A percentile compares a stretch with the other conserved stretches of the same genome.
These are phyloP conservation scores for Incumbomyces lentus DNA, from an alignment of 2,329 filamentous ascomycete genomes.

Conservation along the genomic window DNA sequence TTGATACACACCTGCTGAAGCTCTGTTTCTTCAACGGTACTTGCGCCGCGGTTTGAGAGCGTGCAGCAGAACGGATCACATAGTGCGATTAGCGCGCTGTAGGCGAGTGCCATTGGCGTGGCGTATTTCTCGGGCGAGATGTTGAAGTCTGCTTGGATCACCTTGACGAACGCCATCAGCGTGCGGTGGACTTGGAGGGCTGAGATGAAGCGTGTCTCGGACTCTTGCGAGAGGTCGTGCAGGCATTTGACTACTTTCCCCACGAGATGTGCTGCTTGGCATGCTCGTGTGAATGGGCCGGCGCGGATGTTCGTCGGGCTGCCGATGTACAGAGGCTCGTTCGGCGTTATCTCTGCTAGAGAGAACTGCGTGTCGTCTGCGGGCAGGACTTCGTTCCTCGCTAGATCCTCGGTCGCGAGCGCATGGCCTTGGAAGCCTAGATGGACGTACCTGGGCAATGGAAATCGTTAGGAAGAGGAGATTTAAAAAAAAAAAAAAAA, in stretches of 20 bases:
- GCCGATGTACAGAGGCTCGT: conserved; percentile 21
- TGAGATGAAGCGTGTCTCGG: conserved; percentile 24
- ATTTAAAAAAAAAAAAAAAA: too few relatives aligned
- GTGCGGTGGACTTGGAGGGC: conserved; percentile 27
- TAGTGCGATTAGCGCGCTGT: conserved; percentile 24
- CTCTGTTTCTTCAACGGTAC: conserved; percentile 25
- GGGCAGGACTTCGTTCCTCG: conserved; percentile 18
- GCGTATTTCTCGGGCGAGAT: conserved; percentile 18
- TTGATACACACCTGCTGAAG: conserved; percentile 27
- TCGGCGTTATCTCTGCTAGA: conserved; percentile 16
- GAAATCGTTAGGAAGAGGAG: too few relatives aligned
- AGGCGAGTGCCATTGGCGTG: conserved; percentile 26
- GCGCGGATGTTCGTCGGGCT: conserved; percentile 20
- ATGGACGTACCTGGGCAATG: conserved; percentile 22
- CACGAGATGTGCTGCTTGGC: conserved; percentile 27
- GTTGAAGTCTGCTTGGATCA: conserved; percentile 22
- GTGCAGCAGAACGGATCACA: conserved; percentile 27
- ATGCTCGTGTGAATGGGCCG: conserved; percentile 26
- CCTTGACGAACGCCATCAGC: conserved; percentile 22
- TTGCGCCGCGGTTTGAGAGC: conserved; percentile 20
- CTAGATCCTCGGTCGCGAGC: conserved; percentile 21
- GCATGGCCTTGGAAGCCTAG: conserved; percentile 18
- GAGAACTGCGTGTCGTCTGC: conserved; percentile 21
- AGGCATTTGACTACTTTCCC: conserved; percentile 25
- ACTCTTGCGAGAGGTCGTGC: conserved; percentile 23